These are phyloP conservation scores for Apiospora marii DNA, from an alignment of 2,329 filamentous ascomycete genomes.

Conservation along the genomic window DNA sequence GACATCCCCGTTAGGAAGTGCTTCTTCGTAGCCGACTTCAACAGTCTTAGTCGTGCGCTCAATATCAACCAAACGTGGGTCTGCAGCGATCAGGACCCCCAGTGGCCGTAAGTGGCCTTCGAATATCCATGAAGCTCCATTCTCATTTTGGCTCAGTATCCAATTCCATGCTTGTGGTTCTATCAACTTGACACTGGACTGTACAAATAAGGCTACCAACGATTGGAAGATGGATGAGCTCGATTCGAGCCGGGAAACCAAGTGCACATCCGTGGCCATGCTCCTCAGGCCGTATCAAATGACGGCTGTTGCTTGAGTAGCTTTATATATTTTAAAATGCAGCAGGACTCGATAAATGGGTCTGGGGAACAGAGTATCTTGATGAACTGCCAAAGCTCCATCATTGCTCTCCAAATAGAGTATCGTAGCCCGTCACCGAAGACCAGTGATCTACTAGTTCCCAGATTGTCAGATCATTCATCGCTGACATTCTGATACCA, in stretches of 20 bases:
- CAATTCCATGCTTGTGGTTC: neutral
- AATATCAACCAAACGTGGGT: too few species aligned
- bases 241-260: too few species aligned
- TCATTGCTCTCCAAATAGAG: neutral
- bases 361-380: neutral
- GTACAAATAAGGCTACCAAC: neutral
- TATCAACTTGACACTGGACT: conserved; percentile 4
- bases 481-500: neutral
- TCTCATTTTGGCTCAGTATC: neutral
- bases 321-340: too few species aligned
- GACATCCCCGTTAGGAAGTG: too few species aligned
- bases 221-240: too few species aligned
- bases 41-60: too few species aligned
- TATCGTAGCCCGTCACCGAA: neutral
- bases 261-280: too few species aligned
- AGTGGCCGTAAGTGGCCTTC: conserved; percentile 3
- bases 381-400: neutral
- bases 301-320: too few species aligned
- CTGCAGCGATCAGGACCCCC: neutral
- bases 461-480: neutral
- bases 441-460: neutral
- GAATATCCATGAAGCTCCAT: neutral
- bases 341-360: neutral
- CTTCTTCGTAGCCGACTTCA: neutral
- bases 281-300: too few species aligned